Percentiles rank a stretch among this genome's conserved stretches.
Evolutionary conservation across 2,329 filamentous ascomycete species (phyloP).

Genomic region (Neofusicoccum sp.): DNA sequence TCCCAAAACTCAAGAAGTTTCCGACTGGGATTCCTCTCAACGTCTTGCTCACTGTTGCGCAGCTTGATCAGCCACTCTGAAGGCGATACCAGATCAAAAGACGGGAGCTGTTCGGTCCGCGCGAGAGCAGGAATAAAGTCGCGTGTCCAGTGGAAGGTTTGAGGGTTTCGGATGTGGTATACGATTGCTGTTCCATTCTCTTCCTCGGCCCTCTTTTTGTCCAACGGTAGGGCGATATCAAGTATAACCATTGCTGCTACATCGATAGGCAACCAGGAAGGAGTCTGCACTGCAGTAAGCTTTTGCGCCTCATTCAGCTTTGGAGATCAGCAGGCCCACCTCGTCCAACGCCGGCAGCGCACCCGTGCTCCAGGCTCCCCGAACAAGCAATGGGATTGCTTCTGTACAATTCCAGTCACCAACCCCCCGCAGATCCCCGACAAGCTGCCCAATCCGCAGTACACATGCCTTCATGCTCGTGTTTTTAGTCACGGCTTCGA

Average conservation of each 20-base stretch:
- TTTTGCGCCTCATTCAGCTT: not conserved
- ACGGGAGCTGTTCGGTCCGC: slow-evolving; percentile 33
- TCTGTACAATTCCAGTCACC: slow-evolving; percentile 49
- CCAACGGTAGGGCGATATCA: not conserved
- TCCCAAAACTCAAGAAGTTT: slow-evolving; percentile 32
- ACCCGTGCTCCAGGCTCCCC: slow-evolving; percentile 45
- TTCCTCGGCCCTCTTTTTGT: not conserved
- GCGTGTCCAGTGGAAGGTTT: slow-evolving; percentile 50
- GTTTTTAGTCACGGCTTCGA: slow-evolving; percentile 24
- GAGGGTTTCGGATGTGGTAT: slow-evolving; percentile 54
- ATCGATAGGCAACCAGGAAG: slow-evolving; percentile 46
- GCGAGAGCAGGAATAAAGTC: slow-evolving; percentile 54
- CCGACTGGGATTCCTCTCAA: slow-evolving; percentile 27
- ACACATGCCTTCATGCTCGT: slow-evolving; percentile 31
- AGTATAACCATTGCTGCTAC: slow-evolving; percentile 26
- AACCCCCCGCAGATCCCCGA: slow-evolving; percentile 49
- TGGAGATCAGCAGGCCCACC: slow-evolving; percentile 14
- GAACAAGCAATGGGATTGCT: slow-evolving; percentile 51
- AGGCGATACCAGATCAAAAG: slow-evolving; percentile 25
- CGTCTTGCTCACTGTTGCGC: slow-evolving; percentile 24
- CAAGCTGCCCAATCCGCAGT: slow-evolving; percentile 46
- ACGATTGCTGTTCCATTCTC: slow-evolving; percentile 24
- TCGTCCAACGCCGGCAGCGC: slow-evolving; percentile 48
- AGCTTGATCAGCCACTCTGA: slow-evolving; percentile 28
- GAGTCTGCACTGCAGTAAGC: not conserved